Evolutionary conservation across 2,329 filamentous ascomycete genomes (phyloP), one percentile per base, ranked within the genome.

Genomic region (Cercospora berteroae): DNA sequence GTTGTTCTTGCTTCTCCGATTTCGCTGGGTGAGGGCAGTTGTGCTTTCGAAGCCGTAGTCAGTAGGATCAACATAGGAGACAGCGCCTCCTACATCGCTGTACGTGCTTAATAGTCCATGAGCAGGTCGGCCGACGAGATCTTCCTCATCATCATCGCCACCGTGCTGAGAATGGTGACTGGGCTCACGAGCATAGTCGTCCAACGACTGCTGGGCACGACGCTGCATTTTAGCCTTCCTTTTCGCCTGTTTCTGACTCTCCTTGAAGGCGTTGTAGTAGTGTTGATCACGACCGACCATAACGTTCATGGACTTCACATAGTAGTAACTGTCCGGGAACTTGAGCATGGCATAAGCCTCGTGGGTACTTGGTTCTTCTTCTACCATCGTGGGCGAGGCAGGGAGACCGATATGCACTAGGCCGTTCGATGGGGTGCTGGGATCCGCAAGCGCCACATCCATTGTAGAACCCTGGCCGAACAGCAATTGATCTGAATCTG

Each of bases 301-400:
- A 72, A 93, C 85, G 62, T 87, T 84, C 73, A 89, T 89, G 1
- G 90, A 92, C 61, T 88, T 92, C 88, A 94, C 90, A 79, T 91
- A 90, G 77, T 91, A 93, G 65, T 88, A 86, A 75, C 90, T 90
- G 81, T 94, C 91, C 71, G 86, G 84, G 76, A 94, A 93, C 73
- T 89, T 86, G 68, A 94, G 81, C 75, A 88, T 88, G 48, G 87
- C 88, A 77, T 87, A 89, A 36, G 87, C 87, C 23, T 65, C 52
- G 13, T 69, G 60, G 39, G 62, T 50, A 13, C 29, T 68, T 10
- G 65, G 66, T 56, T 70, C 68, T 23, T 64, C 67, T 23, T 31
- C 64, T 9, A 64, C 65, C 52, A 62, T 65, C 3, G 65, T 61
- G n/a, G 67, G 61, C 23, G 64, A 59, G n/a, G 48, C 65, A 13